Conservation (phyloP, 1,139 yeast genomes). For the Candida buenavistaensis region DNA sequence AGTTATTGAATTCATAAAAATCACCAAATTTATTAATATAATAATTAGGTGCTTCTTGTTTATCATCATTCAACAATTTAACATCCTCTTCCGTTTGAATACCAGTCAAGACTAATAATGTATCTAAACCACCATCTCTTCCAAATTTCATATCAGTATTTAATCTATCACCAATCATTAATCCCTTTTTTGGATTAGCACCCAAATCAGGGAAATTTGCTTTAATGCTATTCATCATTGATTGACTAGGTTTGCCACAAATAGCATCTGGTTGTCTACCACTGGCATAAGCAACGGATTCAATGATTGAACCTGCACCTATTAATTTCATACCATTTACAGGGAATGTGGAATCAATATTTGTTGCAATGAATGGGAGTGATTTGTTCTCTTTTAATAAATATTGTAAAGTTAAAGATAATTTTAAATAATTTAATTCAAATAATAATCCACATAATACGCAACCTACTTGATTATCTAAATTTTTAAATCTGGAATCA, state of each 20-base stretch:
- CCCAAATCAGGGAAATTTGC: constrained; percentile 54
- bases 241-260: constrained; percentile 89
- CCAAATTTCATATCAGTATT: constrained; percentile 97
- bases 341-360: constrained; percentile 93
- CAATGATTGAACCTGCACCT: constrained; percentile 93
- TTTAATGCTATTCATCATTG: constrained; percentile 88
- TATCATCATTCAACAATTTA: constrained; percentile 34
- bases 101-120: constrained; percentile 86
- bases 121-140: constrained; percentile 76
- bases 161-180: constrained; percentile 94
- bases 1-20: constrained; percentile 50
- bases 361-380: constrained; percentile 87
- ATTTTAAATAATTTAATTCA: constrained; percentile 73
- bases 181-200: constrained; percentile 60
- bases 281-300: constrained; percentile 72
- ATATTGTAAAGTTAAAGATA: constrained; percentile 82
- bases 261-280: constrained; percentile 67
- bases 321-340: constrained; percentile 81
- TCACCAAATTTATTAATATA: constrained; percentile 78
- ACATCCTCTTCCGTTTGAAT: constrained; percentile 74
- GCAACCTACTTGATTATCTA: constrained; percentile 78
- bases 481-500: constrained; percentile 33
- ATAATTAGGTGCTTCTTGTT: constrained; percentile 63
- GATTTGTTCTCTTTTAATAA: constrained; percentile 58
- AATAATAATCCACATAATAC: constrained; percentile 87